These are phyloP conservation scores for Blastobotrys ciferrii DNA, from an alignment of 1,139 yeast species.

Conservation along the genomic window DNA sequence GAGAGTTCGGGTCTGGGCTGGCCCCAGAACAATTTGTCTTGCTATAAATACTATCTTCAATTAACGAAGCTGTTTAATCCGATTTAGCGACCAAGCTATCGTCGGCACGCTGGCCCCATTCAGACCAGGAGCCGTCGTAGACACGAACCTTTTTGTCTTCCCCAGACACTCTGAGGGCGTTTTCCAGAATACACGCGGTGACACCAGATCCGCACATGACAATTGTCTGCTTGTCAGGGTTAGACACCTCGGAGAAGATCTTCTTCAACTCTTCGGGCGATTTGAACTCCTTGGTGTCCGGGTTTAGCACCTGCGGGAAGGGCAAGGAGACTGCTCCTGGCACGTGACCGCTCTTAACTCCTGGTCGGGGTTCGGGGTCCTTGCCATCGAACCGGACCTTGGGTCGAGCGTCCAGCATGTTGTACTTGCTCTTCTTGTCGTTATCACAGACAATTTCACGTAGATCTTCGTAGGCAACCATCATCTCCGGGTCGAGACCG, in stretches of 20 bases:
- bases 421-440: conserved; percentile 47
- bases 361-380: conserved; percentile 85
- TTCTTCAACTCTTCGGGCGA: conserved; percentile 45
- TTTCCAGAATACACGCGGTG: conserved; percentile 79
- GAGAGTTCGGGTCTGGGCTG: too few relatives aligned
- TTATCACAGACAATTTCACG: conserved; percentile 52
- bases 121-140: conserved; percentile 95
- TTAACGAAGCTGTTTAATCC: not conserved
- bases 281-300: conserved; percentile 47
- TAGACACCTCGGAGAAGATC: conserved; percentile 55
- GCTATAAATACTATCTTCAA: not conserved
- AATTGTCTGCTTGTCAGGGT: conserved; percentile 43
- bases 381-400: conserved; percentile 69
- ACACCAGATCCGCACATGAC: conserved; percentile 97
- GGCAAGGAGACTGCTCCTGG: conserved; percentile 82
- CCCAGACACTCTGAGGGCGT: conserved; percentile 63
- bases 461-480: conserved; percentile 64
- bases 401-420: conserved; percentile 79
- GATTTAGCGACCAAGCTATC: conserved; percentile 27
- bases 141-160: conserved; percentile 53
- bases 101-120: conserved; percentile 42
- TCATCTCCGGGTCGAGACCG: conserved; percentile 46
- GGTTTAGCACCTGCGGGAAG: conserved; percentile 53
- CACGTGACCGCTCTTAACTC: conserved; percentile 83
- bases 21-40: too few relatives aligned